Conservation (phyloP, 768 basidiomycete species). For the Suillus fuscotomentosus region DNA sequence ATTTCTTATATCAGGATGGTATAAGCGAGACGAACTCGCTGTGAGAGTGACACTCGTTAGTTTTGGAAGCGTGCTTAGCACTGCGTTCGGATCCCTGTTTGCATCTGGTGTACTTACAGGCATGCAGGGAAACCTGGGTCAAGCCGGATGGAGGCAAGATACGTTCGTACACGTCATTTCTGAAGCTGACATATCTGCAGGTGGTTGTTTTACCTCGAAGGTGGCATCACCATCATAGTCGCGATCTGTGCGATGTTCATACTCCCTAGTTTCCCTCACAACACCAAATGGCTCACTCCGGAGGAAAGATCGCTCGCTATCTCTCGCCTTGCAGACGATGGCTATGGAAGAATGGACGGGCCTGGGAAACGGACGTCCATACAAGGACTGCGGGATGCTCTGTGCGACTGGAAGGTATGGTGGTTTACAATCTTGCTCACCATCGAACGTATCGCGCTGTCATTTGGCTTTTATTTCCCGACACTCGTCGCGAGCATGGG, state of each 20-base stretch:
- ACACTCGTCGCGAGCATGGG: slow-evolving; percentile 26
- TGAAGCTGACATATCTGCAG: neutral
- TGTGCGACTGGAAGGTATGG: slow-evolving; percentile 44
- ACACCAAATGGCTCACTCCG: slow-evolving; percentile 30
- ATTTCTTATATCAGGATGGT: slow-evolving; percentile 37
- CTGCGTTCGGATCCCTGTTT: slow-evolving; percentile 45
- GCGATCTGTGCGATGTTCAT: slow-evolving; percentile 33
- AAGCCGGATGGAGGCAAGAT: slow-evolving; percentile 38
- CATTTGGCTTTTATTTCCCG: slow-evolving; percentile 24
- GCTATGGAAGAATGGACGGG: slow-evolving; percentile 8
- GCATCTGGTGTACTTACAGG: slow-evolving; percentile 41
- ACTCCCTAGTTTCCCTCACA: slow-evolving; percentile 37
- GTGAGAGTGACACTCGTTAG: slow-evolving; percentile 33
- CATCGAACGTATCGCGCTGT: slow-evolving; percentile 12
- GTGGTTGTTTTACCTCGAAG: slow-evolving; percentile 31
- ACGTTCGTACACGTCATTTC: neutral
- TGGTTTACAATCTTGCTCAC: slow-evolving; percentile 26
- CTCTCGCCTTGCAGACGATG: slow-evolving; percentile 29
- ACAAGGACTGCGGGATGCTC: slow-evolving; percentile 34
- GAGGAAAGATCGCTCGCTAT: slow-evolving; percentile 30
- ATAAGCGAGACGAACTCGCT: slow-evolving; percentile 38
- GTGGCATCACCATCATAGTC: slow-evolving; percentile 31
- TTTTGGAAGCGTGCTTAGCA: slow-evolving; percentile 39
- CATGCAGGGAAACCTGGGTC: slow-evolving; percentile 40
- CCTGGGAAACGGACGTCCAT: slow-evolving; percentile 7